Percentiles rank a stretch among this genome's conserved stretches.
These are phyloP conservation scores for Neurospora sp. DNA, from an alignment of 495 filamentous ascomycete genomes.

Conservation along the genomic window DNA sequence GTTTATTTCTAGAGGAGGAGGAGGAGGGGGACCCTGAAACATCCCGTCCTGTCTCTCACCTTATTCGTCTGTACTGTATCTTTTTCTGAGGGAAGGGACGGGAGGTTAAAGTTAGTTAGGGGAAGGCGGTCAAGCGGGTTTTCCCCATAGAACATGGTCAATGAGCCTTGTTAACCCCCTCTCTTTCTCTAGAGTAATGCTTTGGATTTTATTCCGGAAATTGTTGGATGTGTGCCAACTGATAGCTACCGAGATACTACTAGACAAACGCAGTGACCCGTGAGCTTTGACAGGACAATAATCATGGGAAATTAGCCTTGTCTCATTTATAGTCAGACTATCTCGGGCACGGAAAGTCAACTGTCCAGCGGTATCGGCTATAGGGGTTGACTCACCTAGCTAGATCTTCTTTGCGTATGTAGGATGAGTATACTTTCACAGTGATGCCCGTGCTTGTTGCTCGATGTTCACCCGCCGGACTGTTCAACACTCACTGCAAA, in stretches of 20 bases:
- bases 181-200: neutral
- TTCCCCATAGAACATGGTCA: neutral
- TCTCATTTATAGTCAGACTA: neutral
- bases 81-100: neutral
- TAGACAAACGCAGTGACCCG: neutral
- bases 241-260: neutral
- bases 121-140: neutral
- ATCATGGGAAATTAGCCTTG: neutral
- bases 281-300: neutral
- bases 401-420: neutral
- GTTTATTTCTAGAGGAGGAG: neutral
- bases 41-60: neutral
- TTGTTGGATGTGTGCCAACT: neutral
- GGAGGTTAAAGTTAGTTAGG: neutral
- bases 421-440: neutral
- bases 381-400: neutral
- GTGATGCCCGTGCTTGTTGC: neutral
- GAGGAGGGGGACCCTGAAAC: neutral
- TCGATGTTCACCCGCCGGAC: neutral
- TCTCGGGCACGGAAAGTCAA: neutral
- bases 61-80: neutral
- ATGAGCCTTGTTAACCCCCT: neutral
- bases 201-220: neutral
- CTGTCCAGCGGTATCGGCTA: neutral
- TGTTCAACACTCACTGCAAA: neutral